Evolutionary conservation across 257 asterid genomes (phyloP).

Genomic region (Pogostemon cablin): DNA sequence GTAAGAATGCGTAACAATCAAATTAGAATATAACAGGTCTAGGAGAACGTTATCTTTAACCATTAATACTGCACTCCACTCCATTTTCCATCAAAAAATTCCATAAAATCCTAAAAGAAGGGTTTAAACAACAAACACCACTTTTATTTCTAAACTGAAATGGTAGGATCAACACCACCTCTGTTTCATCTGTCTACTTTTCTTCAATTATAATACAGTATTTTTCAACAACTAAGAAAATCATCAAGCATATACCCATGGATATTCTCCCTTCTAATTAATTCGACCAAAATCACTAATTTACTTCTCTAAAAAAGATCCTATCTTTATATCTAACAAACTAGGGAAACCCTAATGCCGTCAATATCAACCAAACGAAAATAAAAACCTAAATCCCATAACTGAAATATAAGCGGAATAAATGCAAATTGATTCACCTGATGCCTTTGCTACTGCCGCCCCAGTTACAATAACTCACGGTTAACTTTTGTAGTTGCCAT

Average conservation of each 20-base stretch:
- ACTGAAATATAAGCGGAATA: neutral
- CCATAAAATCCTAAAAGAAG: neutral
- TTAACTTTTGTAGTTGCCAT: conserved; percentile 80
- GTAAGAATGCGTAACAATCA: neutral
- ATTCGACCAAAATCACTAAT: conserved; percentile 22
- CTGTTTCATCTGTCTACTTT: neutral
- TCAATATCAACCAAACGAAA: neutral
- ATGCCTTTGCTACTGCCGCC: conserved; percentile 98
- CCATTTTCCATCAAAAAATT: neutral
- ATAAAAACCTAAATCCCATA: neutral
- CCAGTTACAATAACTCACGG: conserved; percentile 77
- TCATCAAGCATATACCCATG: neutral
- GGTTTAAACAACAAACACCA: neutral
- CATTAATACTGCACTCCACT: neutral
- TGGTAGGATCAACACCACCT: neutral
- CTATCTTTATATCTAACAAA: neutral
- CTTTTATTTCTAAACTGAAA: conserved; percentile 5
- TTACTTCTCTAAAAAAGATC: neutral
- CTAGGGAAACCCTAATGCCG: conserved; percentile 7
- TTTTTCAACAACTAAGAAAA: neutral
- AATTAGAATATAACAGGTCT: neutral
- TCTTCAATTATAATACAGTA: neutral
- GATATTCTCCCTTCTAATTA: neutral
- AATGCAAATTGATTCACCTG: conserved; percentile 46
- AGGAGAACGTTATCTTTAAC: neutral